Evolutionary conservation across 352 stramenopile genomes (phyloP).

Genomic region (Elongisporangium senticosum): DNA sequence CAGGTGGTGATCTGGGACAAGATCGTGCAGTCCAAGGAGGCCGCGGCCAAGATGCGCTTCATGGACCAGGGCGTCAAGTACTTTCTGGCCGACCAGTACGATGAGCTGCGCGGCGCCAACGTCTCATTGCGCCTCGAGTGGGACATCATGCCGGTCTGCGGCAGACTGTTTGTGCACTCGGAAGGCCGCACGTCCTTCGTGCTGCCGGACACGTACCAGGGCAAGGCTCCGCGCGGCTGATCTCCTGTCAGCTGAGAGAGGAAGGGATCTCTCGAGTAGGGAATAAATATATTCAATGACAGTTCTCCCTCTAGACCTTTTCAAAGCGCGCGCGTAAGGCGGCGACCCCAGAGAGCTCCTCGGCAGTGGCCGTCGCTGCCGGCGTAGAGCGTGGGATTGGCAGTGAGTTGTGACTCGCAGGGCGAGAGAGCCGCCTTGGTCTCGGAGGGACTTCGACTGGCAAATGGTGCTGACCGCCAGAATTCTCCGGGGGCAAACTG

Average conservation of each 20-base stretch:
- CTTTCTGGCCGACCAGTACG: slow-evolving; percentile 72
- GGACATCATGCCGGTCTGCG: slow-evolving; percentile 85
- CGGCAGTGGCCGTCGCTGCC: slow-evolving; percentile 8
- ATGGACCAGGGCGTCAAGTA: slow-evolving; percentile 75
- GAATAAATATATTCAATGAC: slow-evolving; percentile 10
- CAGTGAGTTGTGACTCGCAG: not conserved
- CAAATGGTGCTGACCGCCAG: not conserved
- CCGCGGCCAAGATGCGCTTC: slow-evolving; percentile 39
- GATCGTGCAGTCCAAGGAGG: slow-evolving; percentile 68
- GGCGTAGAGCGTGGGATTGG: not conserved
- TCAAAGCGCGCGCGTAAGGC: slow-evolving; percentile 74
- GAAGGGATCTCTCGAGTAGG: slow-evolving; percentile 2
- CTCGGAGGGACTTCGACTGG: slow-evolving; percentile 4
- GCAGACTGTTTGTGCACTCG: slow-evolving; percentile 66
- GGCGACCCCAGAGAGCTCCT: slow-evolving; percentile 45
- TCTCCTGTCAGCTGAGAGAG: not conserved
- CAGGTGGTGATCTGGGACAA: slow-evolving; percentile 85
- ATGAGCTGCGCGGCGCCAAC: slow-evolving; percentile 71
- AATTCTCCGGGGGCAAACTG: not conserved
- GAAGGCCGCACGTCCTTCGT: slow-evolving; percentile 44
- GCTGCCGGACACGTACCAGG: slow-evolving; percentile 62
- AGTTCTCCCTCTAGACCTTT: slow-evolving; percentile 23
- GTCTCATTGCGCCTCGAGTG: slow-evolving; percentile 80
- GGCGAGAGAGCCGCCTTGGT: not conserved
- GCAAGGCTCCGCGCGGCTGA: slow-evolving; percentile 30